Percentiles rank a stretch among this genome's conserved stretches.
These are phyloP conservation scores for Phytophthora multivora DNA, from an alignment of 352 stramenopile genomes.

Conservation along the genomic window DNA sequence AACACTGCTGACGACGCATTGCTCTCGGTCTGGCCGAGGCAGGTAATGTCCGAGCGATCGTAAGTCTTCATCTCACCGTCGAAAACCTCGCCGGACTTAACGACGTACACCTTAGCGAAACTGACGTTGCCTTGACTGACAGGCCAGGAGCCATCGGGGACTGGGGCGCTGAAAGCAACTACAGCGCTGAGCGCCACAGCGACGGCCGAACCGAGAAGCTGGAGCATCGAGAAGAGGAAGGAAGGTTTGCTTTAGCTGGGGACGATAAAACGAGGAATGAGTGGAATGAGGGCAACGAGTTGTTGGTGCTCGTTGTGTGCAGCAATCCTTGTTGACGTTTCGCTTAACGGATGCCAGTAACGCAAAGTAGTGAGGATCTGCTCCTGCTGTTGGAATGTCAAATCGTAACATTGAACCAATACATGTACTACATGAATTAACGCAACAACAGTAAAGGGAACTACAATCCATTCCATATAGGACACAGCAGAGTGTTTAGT, in stretches of 20 bases:
- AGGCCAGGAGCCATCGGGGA: background rate
- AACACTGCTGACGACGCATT: background rate
- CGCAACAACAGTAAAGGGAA: too few relatives aligned
- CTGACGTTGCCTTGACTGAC: background rate
- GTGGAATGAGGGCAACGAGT: too few relatives aligned
- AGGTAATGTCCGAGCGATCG: background rate
- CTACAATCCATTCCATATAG: too few relatives aligned
- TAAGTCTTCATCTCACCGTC: background rate
- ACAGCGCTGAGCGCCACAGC: background rate
- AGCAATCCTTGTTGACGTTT: too few relatives aligned
- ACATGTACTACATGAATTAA: too few relatives aligned
- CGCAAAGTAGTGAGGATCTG: too few relatives aligned
- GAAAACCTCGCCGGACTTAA: background rate
- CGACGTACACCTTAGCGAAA: background rate
- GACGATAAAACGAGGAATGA: slow-evolving; percentile 1
- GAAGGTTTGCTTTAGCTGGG: background rate
- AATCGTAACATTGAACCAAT: too few relatives aligned
- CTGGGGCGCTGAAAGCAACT: background rate
- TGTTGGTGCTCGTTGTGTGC: too few relatives aligned
- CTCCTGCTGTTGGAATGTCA: too few relatives aligned
- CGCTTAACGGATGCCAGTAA: too few relatives aligned
- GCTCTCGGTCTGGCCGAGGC: background rate
- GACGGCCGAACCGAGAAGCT: background rate
- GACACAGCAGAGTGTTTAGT: too few relatives aligned
- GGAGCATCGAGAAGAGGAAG: background rate